Evolutionary conservation across 805 yeast species (phyloP), one percentile per base, ranked within the genome.

Genomic region (Myxozyma geophila): DNA sequence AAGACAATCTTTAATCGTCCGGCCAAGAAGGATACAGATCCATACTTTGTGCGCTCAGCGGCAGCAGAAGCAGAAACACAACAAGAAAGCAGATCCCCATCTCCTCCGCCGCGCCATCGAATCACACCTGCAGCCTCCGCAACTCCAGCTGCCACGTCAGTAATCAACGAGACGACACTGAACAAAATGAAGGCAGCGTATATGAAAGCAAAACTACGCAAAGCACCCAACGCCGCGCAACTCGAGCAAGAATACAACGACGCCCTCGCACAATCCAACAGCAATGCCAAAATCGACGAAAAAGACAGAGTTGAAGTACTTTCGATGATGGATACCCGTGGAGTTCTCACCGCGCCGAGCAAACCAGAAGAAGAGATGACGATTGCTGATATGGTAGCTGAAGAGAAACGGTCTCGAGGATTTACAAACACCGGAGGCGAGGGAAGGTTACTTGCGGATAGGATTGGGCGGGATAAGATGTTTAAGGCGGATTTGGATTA

Each of bases 401-500:
- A 74, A 47, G 83, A 79, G 60, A 68, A 67, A 51, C 67, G 70
- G 28, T 62, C 69, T 19, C 52, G 68, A 41, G 64, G 70, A 40
- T 21, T 54, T 13, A 28, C 49, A 1, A 51, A 19, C 15, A 17
- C 6, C 5, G 23, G 28, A 28, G 28, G 44, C 17, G 76, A 72
- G 68, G 48, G 64, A 73, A 19, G 74, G 67, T 33, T 66, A 62
- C 70, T 76, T 2, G 75, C 79, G 1, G 73, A 74, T 23, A 70
- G 73, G 39, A 80, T 82, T 37, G 73, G 76, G 5, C 72, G 73
- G 35, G 81, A 80, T 59, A 74, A 72, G 41, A 73, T 70, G 17
- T 82, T 72, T 67, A 72, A 73, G 17, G 71, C 74, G n/a, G 82
- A 80, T 56, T 60, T 78, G 49, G 84, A 82, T 47, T 76, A 77